Percentiles rank a stretch among this genome's conserved stretches.
These are phyloP conservation scores for Taphrina confusa DNA, from an alignment of 1,139 yeast species.

Conservation along the genomic window DNA sequence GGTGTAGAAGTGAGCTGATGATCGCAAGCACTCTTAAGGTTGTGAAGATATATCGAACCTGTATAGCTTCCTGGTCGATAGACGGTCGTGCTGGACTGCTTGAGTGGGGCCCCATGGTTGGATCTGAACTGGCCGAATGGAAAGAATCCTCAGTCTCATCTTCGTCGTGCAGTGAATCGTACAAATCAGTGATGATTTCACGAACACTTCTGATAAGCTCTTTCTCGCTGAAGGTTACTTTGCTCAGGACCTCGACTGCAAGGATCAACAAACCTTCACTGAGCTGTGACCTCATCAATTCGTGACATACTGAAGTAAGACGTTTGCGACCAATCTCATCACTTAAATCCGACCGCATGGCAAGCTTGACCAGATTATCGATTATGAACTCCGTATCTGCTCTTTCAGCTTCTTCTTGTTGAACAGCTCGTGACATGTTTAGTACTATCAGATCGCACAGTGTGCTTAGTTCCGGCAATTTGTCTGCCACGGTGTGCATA, in stretches of 20 bases:
- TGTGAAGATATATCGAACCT: constrained; percentile 46
- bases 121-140: constrained; percentile 57
- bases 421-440: constrained; percentile 51
- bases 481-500: constrained; percentile 63
- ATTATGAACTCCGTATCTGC: constrained; percentile 72
- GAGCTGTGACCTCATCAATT: constrained; percentile 43
- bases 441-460: constrained; percentile 61
- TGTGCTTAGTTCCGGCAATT: constrained; percentile 78
- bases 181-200: constrained; percentile 82
- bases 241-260: constrained; percentile 66
- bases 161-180: constrained; percentile 58
- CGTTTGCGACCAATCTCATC: constrained; percentile 90
- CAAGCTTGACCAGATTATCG: constrained; percentile 68
- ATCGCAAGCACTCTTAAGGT: constrained; percentile 65
- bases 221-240: constrained; percentile 72
- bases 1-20: constrained; percentile 69
- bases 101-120: constrained; percentile 40
- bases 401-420: constrained; percentile 50
- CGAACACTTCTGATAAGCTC: constrained; percentile 82
- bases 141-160: constrained; percentile 50
- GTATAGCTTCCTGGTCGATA: constrained; percentile 51
- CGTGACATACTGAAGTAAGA: constrained; percentile 71
- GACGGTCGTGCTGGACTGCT: constrained; percentile 37
- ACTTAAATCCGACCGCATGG: constrained; percentile 75
- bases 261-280: constrained; percentile 58